phyloP scores from a whole-genome alignment of 352 stramenopile species.

The Pythium dissotocum region DNA sequence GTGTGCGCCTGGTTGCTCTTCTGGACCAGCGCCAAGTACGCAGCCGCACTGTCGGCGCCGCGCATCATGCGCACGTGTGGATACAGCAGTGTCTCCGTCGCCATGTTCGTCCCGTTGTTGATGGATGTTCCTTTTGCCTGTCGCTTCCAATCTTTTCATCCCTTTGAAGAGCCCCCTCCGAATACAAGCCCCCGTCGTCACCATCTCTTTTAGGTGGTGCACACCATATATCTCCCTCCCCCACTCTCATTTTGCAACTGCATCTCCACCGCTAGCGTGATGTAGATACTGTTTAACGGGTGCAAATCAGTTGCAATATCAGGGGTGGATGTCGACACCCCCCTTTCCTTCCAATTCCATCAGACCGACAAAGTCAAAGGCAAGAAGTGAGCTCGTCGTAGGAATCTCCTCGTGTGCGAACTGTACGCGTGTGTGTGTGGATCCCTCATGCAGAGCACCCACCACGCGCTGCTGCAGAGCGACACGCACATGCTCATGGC shows the following conservation, averaged over 20 bases:
- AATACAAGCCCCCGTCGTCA: conserved; percentile 5
- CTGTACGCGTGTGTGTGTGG: background rate
- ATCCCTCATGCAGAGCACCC: background rate
- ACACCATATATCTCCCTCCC: conserved; percentile 3
- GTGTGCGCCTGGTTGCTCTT: conserved; percentile 46
- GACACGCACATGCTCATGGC: background rate
- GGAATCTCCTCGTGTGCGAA: background rate
- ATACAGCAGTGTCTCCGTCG: conserved; percentile 27
- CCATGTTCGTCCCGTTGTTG: conserved; percentile 8
- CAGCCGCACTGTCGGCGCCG: conserved; percentile 33
- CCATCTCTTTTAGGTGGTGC: conserved; percentile 7
- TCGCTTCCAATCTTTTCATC: background rate
- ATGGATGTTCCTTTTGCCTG: background rate
- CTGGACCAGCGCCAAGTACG: conserved; percentile 52
- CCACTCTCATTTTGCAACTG: conserved; percentile 23
- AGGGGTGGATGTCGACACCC: background rate
- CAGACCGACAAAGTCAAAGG: background rate
- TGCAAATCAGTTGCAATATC: conserved; percentile 18
- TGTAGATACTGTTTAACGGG: background rate
- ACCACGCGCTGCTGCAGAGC: conserved; percentile 3
- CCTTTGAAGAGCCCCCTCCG: background rate
- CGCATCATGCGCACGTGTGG: conserved; percentile 34
- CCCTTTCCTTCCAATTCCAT: conserved; percentile 13
- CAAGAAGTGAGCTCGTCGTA: background rate
- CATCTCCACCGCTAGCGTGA: background rate